A percentile compares a stretch with the other conserved stretches of the same genome.
Conservation (phyloP, 1,284 basidiomycete genomes). For the Ceratobasidium sp. region DNA sequence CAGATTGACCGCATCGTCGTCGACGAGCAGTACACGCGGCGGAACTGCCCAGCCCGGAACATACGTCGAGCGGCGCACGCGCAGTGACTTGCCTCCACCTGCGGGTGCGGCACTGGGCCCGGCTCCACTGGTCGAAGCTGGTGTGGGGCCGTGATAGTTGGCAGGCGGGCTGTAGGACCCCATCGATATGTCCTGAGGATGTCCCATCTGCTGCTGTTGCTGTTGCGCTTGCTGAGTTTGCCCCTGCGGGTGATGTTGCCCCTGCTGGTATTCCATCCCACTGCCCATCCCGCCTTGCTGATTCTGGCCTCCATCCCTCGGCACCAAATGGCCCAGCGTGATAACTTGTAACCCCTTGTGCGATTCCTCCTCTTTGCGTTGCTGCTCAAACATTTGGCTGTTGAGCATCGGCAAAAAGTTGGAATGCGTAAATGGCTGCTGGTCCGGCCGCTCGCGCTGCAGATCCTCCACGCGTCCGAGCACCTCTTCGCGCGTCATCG, state of each 20-base stretch:
- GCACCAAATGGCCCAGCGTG: slow-evolving; percentile 80
- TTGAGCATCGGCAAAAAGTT: slow-evolving; percentile 38
- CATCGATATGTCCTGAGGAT: slow-evolving; percentile 10
- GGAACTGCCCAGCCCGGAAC: slow-evolving; percentile 89
- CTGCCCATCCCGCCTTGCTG: slow-evolving; percentile 19
- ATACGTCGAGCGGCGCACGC: slow-evolving; percentile 75
- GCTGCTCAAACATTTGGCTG: slow-evolving; percentile 48
- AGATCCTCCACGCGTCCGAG: slow-evolving; percentile 62
- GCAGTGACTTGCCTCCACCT: slow-evolving; percentile 51
- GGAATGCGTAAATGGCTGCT: slow-evolving; percentile 38
- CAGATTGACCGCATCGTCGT: slow-evolving; percentile 92
- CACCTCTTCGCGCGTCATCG: slow-evolving; percentile 56
- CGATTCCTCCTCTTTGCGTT: slow-evolving; percentile 44
- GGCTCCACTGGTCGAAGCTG: slow-evolving; percentile 1
- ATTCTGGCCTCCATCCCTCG: slow-evolving; percentile 52
- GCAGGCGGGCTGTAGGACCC: slow-evolving; percentile 33
- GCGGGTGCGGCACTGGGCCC: background rate
- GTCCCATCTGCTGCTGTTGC: slow-evolving; percentile 17
- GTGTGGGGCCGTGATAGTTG: slow-evolving; percentile 37
- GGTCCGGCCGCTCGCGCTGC: slow-evolving; percentile 55
- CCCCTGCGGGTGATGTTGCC: too few species aligned
- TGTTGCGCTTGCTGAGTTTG: slow-evolving; percentile 29
- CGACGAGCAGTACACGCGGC: slow-evolving; percentile 87
- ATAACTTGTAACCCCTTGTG: slow-evolving; percentile 80
- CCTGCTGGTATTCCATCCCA: slow-evolving; percentile 30